These are phyloP conservation scores for Thelonectria blattea DNA, from an alignment of 2,329 filamentous ascomycete species.

Conservation along the genomic window DNA sequence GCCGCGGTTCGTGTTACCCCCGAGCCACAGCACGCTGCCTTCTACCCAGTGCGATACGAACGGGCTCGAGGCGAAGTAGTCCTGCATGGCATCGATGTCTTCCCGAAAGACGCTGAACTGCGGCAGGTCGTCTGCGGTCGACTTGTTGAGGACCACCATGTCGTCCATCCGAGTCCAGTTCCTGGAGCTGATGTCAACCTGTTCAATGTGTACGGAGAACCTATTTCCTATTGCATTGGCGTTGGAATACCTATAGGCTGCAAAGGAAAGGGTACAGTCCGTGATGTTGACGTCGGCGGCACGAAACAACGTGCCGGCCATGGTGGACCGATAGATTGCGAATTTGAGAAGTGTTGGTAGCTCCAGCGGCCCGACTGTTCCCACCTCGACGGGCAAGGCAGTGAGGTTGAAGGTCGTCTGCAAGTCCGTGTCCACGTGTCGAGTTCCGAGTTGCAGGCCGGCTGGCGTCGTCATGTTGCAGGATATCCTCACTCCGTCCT, in stretches of 20 bases:
- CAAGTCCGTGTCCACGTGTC: not conserved
- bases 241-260: conserved; percentile 8
- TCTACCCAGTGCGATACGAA: not conserved
- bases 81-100: not conserved
- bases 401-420: not conserved
- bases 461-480: not conserved
- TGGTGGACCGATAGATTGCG: conserved; percentile 19
- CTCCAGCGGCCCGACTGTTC: rapidly evolving
- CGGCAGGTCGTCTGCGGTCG: not conserved
- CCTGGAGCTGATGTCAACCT: not conserved
- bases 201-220: conserved; percentile 1
- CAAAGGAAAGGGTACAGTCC: conserved; percentile 5
- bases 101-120: not conserved
- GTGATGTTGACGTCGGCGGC: conserved; percentile 14
- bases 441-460: not conserved
- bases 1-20: not conserved
- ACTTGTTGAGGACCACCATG: not conserved
- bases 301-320: not conserved
- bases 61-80: not conserved
- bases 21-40: not conserved
- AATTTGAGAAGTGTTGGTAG: conserved; percentile 3
- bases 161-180: not conserved
- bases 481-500: not conserved
- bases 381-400: not conserved
- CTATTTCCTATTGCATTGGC: conserved; percentile 15